Base-by-base conservation (phyloP, 345 rosid species). In the Melaleuca alternifolia region DNA sequence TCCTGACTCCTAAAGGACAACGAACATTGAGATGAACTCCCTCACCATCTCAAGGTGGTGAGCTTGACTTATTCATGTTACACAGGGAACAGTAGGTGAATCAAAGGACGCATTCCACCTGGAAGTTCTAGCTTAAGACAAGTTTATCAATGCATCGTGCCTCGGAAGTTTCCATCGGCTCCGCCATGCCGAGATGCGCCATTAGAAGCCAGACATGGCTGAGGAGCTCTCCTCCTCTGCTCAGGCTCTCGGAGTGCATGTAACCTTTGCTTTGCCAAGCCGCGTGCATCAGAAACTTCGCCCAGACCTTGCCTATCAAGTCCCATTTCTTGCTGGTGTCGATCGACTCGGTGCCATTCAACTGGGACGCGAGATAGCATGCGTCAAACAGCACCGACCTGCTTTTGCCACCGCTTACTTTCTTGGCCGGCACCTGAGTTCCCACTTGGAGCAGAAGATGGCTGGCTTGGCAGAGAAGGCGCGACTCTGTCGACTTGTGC, bases 101-200 rank as follows among this genome's bases (percentile, higher is more conserved):
- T 9, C 75, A 14, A 7, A 15, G 8, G 41, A 62, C 44, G 0
- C 44, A 7, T 61, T 15, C 76, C 76, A 7, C 44, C 44, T 30
- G 75, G 30, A 14, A 62, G 76, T 62, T 30, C 21, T 83, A 59
- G 46, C 33, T 15, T 21, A 82, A 54, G 10, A 23, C 8, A 14
- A 91, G 75, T 88, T 84, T 91, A 30, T 93, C 93, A 85, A 93
- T 92, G 54, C 92, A 92, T 85, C 90, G 92, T 10, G 89, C 93
- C 41, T 87, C 86, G 10, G 91, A 87, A 83, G 88, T 88, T 71
- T 88, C 89, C 59, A 88, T 88, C 51, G 92, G 94, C 18, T 94
- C 93, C 2, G 92, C 92, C 3, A 94, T 75, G 48, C 95, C 94
- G n/a, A 92, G 88, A 89, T 94, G 95, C 44, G 93, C 92, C 93